Base-by-base conservation (phyloP, 441 rosid species). In the Aquilaria agallochum region DNA sequence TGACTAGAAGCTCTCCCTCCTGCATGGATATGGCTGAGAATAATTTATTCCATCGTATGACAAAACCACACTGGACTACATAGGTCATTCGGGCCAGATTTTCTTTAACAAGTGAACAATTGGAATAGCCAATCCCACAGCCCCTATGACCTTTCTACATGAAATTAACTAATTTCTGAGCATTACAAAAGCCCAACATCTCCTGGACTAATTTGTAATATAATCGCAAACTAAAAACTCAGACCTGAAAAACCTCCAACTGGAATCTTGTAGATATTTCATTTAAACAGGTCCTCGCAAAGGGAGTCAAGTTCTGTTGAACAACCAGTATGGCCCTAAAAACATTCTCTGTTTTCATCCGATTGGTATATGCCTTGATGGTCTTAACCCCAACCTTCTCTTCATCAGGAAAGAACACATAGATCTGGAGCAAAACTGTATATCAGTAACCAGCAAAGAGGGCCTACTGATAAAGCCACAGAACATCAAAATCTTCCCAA, bases 321-420 rank as follows among this genome's bases (percentile, higher is more conserved):
- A 88, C 97, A 9, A 78, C 93, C 80, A 90, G 60, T 58, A 88
- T 72, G 7, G 97, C 98, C 31, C 95, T 72, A 75, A 55, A 81
- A 53, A 94, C 97, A 66, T 87, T 87, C 78, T 94, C 97, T 1
- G 83, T 62, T 36, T 91, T 91, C 98, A 94, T 94, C 70, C 94
- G 78, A 71, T 78, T 84, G 11, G 91, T 84, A 74, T 89, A 94
- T 49, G 87, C 82, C 81, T 91, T 89, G 89, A 94, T 89, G 11
- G 96, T 87, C 80, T 90, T 94, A 50, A 94, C 95, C 50, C 98
- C 98, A 74, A 94, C 97, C 73, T 90, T 90, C 8, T 73, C 80
- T 57, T 94, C 96, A 11, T 94, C 96, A 0, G 97, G 97, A 67
- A 84, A 94, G 85, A 94, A 91, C 54, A 94, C 81, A 76, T 85